Evolutionary conservation across 106 monocot genomes (phyloP).

Genomic region (Ottelia alismoides): DNA sequence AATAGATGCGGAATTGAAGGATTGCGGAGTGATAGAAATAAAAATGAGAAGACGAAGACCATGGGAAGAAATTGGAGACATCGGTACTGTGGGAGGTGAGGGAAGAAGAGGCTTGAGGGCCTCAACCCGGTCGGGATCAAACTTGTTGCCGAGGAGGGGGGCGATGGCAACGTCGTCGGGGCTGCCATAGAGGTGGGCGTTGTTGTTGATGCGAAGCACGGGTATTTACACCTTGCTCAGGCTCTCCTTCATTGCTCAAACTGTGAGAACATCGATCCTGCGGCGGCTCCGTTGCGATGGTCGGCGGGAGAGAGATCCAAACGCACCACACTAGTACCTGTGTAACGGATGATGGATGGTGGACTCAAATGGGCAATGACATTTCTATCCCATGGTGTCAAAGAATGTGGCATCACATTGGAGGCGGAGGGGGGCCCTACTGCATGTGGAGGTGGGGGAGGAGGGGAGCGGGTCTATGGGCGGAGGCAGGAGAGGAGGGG

Average conservation of each 20-base stretch:
- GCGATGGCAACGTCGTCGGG: conserved; percentile 78
- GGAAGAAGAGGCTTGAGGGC: conserved; percentile 92
- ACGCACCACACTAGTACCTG: no score
- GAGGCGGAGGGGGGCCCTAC: no score
- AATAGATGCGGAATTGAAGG: not conserved
- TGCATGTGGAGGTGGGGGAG: no score
- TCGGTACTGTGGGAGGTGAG: conserved; percentile 90
- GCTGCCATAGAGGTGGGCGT: conserved; percentile 95
- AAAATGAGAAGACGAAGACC: conserved; percentile 15
- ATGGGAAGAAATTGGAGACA: conserved; percentile 83
- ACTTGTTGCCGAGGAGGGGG: conserved; percentile 76
- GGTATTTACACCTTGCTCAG: conserved; percentile 66
- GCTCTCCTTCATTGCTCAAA: conserved; percentile 60
- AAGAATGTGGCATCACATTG: no score
- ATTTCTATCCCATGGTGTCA: no score
- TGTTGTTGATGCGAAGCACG: conserved; percentile 81
- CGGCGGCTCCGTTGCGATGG: no score
- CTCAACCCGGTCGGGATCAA: conserved; percentile 84
- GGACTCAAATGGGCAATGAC: no score
- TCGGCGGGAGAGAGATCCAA: no score
- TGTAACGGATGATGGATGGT: no score
- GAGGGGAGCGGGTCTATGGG: no score
- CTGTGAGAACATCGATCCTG: conserved; percentile 67
- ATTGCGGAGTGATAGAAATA: not conserved
- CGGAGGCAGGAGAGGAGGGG: no score